Conservation (phyloP, 1,284 basidiomycete species). For the Leucoagaricus sp. region DNA sequence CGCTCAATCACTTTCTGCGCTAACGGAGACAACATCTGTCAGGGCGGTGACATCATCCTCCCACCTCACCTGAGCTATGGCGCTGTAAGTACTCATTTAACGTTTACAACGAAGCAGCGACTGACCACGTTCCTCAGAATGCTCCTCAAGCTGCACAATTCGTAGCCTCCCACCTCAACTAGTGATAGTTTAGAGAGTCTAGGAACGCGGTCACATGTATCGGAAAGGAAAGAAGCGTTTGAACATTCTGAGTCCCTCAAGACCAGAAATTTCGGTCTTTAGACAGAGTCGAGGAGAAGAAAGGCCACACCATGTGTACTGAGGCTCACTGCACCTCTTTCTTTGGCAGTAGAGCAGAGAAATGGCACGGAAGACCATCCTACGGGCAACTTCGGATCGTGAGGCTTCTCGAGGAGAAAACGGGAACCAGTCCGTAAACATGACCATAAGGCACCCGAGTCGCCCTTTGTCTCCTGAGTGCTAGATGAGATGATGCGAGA, state of each 20-base stretch:
- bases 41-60: conserved; percentile 27
- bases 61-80: conserved; percentile 33
- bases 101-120: neutral
- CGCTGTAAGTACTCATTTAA: conserved; percentile 22
- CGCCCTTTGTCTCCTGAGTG: conserved; percentile 2
- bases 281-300: neutral
- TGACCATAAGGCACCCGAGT: neutral
- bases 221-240: neutral
- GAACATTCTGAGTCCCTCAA: too few relatives aligned
- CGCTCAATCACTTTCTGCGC: conserved; percentile 33
- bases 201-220: neutral
- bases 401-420: neutral
- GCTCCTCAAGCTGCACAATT: conserved; percentile 7
- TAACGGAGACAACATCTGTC: conserved; percentile 34
- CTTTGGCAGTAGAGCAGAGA: neutral
- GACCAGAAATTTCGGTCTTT: neutral
- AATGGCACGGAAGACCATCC: neutral
- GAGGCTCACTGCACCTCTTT: too few relatives aligned
- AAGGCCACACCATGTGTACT: neutral
- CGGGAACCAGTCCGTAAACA: neutral
- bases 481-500: neutral
- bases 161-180: conserved; percentile 11
- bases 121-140: neutral
- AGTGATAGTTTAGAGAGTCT: neutral
- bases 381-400: neutral